Evolutionary conservation across 2,329 filamentous ascomycete species (phyloP), one percentile per base, ranked within the genome.

Genomic region (Arthrobotrys iridis): DNA sequence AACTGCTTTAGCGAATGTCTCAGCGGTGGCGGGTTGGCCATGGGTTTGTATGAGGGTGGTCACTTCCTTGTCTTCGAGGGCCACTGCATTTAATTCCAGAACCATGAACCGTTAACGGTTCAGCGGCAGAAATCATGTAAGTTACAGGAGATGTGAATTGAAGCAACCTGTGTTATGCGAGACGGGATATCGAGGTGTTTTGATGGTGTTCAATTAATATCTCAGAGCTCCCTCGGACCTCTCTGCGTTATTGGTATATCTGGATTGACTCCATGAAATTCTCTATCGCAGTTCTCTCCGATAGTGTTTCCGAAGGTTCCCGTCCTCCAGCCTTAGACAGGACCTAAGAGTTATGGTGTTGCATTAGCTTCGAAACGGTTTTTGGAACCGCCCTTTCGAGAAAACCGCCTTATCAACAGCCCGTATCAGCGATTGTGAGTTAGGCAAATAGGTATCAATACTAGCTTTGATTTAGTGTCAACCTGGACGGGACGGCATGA

Each of bases 231-330:
- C 35, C 50, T 18, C 30, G 24, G 50, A 24, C 28, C 50, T 30
- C 50, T 55, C 35, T 37, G 18, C 26, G 24, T 24, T 55, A 35
- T 35, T 6, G 48, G 37, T 55, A 55, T 55, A 55, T 55, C 37
- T 55, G 30, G 50, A 11, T 37, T 30, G 24, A 37, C 28, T 55
- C 46, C 15, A n/a, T 66, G 18, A 22, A 28, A n/a, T 62, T 46
- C 46, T 45, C 37, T 58, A 63, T 55, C 66, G 18, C 55, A 10
- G 10, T 57, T 45, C 18, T 28, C 37, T 59, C 71, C 71, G 63
- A 75, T 75, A 68, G 63, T 75, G 71, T 58, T 68, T 75, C 71
- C 71, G 71, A 75, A 37, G 28, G 55, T 37, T 67, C 63, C 71
- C 71, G 71, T 57, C 20, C 24, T 33, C 40, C 20, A 37, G 8